Conservation (phyloP, 2,329 filamentous ascomycete genomes). For the Aspergillus sp. region DNA sequence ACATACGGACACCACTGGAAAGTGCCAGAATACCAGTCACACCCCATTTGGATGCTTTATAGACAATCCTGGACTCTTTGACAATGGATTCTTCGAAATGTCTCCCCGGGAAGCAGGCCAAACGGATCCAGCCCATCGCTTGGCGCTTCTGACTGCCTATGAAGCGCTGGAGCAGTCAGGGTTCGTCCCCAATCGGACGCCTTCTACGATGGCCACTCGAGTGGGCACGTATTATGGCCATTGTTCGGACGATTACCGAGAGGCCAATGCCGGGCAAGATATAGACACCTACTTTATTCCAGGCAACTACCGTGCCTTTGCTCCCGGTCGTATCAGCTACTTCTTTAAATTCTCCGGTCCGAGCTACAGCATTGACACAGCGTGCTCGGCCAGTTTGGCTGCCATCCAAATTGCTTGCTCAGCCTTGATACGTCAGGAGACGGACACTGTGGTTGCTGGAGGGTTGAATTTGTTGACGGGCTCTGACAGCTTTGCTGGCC, state of each 20-base stretch:
- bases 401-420: slow-evolving; percentile 71
- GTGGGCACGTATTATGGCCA: slow-evolving; percentile 72
- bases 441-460: slow-evolving; percentile 75
- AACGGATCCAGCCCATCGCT: not conserved
- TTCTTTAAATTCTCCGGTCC: slow-evolving; percentile 73
- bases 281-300: slow-evolving; percentile 67
- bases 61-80: slow-evolving; percentile 35
- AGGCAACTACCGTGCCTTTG: slow-evolving; percentile 59
- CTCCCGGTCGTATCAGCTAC: slow-evolving; percentile 66
- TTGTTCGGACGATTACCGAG: slow-evolving; percentile 66
- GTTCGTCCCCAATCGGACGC: slow-evolving; percentile 67
- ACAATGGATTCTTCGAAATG: slow-evolving; percentile 40
- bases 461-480: slow-evolving; percentile 67
- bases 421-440: slow-evolving; percentile 69
- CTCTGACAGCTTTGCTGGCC: slow-evolving; percentile 71
- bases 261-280: slow-evolving; percentile 67
- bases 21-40: not conserved
- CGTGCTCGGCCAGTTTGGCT: slow-evolving; percentile 69
- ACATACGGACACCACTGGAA: slow-evolving; percentile 15
- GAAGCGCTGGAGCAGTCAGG: slow-evolving; percentile 69
- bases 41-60: slow-evolving; percentile 36
- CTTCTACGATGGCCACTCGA: slow-evolving; percentile 59
- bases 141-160: not conserved
- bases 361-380: slow-evolving; percentile 68
- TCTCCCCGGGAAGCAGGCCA: slow-evolving; percentile 63